Conservation (phyloP, 2,329 filamentous ascomycete species). For the Lasiodiplodia sp. region DNA sequence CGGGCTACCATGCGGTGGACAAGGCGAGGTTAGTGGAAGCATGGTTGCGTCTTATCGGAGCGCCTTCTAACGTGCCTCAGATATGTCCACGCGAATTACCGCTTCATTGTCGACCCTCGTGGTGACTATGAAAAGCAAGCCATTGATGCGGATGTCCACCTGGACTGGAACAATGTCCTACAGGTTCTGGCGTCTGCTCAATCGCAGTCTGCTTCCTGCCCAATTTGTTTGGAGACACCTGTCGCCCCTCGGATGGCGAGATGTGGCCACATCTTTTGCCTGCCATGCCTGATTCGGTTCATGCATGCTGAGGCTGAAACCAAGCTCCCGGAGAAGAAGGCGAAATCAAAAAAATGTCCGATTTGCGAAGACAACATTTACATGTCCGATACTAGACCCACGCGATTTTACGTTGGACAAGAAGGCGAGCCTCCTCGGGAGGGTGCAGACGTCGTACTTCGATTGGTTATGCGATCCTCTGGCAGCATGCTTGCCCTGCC, state of each 20-base stretch:
- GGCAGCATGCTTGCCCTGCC: slow-evolving; percentile 88
- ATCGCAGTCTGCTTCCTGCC: slow-evolving; percentile 87
- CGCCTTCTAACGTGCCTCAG: slow-evolving; percentile 48
- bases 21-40: slow-evolving; percentile 74
- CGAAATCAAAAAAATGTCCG: slow-evolving; percentile 92
- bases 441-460: slow-evolving; percentile 87
- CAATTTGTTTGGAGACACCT: slow-evolving; percentile 91
- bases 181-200: slow-evolving; percentile 91
- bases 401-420: slow-evolving; percentile 89
- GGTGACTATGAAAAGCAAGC: slow-evolving; percentile 82
- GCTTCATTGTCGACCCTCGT: slow-evolving; percentile 88
- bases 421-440: slow-evolving; percentile 81
- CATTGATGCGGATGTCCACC: slow-evolving; percentile 82
- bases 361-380: slow-evolving; percentile 96
- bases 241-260: slow-evolving; percentile 96
- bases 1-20: slow-evolving; percentile 87
- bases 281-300: slow-evolving; percentile 91
- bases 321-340: slow-evolving; percentile 68
- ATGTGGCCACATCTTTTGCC: slow-evolving; percentile 96
- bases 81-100: slow-evolving; percentile 95
- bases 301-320: slow-evolving; percentile 85
- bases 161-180: slow-evolving; percentile 90
- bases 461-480: slow-evolving; percentile 81
- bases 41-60: neutral
- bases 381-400: slow-evolving; percentile 85